Percentiles rank a stretch among this genome's conserved stretches.
Evolutionary conservation across 2,329 filamentous ascomycete species (phyloP).

Genomic region (Fusarium citri): DNA sequence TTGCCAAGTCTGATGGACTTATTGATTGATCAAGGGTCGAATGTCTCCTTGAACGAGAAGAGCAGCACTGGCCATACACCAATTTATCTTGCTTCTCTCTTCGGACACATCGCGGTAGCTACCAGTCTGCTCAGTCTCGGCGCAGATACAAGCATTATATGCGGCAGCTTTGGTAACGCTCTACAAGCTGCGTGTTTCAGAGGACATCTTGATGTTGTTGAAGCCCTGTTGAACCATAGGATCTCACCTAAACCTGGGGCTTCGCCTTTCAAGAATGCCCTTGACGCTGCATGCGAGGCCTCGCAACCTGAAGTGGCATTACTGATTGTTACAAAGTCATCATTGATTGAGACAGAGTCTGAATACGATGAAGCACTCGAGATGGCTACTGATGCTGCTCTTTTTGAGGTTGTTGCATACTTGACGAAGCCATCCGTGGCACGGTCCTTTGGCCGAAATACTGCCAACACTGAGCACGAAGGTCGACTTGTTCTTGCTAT

Average conservation of each 20-base stretch:
- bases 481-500: background rate
- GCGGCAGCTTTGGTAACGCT: background rate
- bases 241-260: background rate
- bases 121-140: too few species aligned
- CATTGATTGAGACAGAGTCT: background rate
- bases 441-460: background rate
- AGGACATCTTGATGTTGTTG: background rate
- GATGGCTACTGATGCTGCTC: background rate
- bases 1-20: too few species aligned
- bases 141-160: background rate
- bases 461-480: background rate
- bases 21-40: too few species aligned
- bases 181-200: slow-evolving; percentile 5
- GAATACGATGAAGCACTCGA: too few species aligned
- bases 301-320: background rate
- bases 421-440: background rate
- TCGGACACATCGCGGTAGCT: background rate
- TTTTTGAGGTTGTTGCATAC: background rate
- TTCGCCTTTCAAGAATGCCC: background rate
- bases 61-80: background rate
- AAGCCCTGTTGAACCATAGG: background rate
- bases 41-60: too few species aligned
- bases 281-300: slow-evolving; percentile 2
- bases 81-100: background rate
- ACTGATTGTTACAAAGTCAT: background rate